These are phyloP conservation scores for Penicillium fuscoglaucum DNA, from an alignment of 2,329 filamentous ascomycete genomes.

Conservation along the genomic window DNA sequence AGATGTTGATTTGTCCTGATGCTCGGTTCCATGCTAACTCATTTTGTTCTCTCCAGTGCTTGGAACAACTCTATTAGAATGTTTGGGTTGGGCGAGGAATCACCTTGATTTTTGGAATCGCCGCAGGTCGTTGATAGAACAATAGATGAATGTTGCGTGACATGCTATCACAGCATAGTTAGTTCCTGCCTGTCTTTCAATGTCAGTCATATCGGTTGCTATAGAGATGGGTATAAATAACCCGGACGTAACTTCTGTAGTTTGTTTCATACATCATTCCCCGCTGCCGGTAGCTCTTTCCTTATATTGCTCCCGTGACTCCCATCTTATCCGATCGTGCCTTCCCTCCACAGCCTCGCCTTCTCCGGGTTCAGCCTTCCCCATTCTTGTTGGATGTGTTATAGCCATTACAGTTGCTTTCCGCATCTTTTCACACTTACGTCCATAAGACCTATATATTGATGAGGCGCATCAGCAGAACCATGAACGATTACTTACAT, in stretches of 20 bases:
- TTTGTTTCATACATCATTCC: not conserved
- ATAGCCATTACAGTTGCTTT: too few relatives aligned
- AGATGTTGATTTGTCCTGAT: slow-evolving; percentile 33
- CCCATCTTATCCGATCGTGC: too few relatives aligned
- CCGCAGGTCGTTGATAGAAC: not conserved
- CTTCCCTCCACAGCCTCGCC: too few relatives aligned
- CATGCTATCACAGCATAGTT: not conserved
- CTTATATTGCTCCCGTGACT: not conserved
- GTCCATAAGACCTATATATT: too few relatives aligned
- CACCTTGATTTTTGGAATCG: not conserved
- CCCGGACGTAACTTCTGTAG: not conserved
- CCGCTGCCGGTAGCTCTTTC: not conserved
- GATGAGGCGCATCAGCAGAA: too few relatives aligned
- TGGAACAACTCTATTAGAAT: slow-evolving; percentile 80
- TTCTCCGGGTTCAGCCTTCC: too few relatives aligned
- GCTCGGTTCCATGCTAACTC: slow-evolving; percentile 23
- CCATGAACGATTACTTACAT: too few relatives aligned
- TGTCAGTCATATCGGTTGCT: not conserved
- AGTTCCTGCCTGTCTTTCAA: not conserved
- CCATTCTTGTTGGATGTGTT: too few relatives aligned
- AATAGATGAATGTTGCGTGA: not conserved
- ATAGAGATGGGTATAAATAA: not conserved
- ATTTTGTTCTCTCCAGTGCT: slow-evolving; percentile 47
- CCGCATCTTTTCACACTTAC: too few relatives aligned
- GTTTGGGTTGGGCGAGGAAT: slow-evolving; percentile 66